Percentiles rank a stretch among this genome's conserved stretches.
phyloP scores from a whole-genome alignment of 2,329 filamentous ascomycete species.

The Trichoderma lentiforme region DNA sequence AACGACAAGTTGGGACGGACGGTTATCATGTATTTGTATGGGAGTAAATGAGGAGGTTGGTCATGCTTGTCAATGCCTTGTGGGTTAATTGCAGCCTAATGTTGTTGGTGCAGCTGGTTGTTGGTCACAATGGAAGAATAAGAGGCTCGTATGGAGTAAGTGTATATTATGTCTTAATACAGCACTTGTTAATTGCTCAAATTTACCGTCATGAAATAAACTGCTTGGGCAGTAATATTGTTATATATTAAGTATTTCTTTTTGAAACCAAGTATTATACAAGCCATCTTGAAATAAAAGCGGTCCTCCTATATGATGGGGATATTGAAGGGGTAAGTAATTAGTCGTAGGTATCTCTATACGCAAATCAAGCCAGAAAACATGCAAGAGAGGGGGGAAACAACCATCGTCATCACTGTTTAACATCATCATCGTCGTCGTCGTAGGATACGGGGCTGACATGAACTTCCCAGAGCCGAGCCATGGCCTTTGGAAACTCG shows the following conservation, averaged over 20 bases:
- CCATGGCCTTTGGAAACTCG: constrained; percentile 33
- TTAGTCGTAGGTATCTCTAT: not conserved
- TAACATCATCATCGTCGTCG: not conserved
- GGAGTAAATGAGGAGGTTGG: too few relatives aligned
- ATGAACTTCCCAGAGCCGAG: constrained; percentile 43
- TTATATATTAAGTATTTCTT: not conserved
- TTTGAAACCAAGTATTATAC: not conserved
- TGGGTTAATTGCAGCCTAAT: too few relatives aligned
- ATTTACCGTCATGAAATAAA: too few relatives aligned
- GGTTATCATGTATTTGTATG: too few relatives aligned
- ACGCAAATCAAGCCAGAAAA: not conserved
- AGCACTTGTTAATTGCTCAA: too few relatives aligned
- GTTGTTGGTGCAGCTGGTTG: too few relatives aligned
- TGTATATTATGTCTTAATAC: not conserved
- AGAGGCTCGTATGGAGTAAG: not conserved
- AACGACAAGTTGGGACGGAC: too few relatives aligned
- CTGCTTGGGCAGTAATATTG: not conserved
- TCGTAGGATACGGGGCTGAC: constrained; percentile 30
- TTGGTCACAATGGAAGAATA: too few relatives aligned
- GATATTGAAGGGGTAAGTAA: not conserved
- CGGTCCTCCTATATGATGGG: not conserved
- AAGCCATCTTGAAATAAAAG: not conserved
- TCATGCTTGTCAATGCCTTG: too few relatives aligned
- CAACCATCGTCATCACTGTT: not conserved
- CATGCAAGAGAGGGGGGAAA: not conserved